A percentile compares a stretch with the other conserved stretches of the same genome.
phyloP scores from a whole-genome alignment of 208 protist genomes.

The Crithidia thermophila region DNA sequence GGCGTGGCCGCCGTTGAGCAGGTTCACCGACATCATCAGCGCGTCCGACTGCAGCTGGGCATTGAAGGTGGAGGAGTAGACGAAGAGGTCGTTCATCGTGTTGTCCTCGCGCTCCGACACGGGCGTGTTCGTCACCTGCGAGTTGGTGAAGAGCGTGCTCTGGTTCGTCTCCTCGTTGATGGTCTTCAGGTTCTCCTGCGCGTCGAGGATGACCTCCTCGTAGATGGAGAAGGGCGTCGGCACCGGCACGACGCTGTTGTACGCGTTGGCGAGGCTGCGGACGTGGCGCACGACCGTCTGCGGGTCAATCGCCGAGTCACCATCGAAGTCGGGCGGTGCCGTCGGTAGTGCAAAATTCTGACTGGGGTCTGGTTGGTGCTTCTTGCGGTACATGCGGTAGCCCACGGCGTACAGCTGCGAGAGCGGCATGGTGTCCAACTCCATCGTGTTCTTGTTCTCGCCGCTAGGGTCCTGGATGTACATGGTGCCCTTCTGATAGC shows the following conservation, averaged over 20 bases:
- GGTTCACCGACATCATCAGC: conserved; percentile 34
- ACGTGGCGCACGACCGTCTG: conserved; percentile 72
- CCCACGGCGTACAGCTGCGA: conserved; percentile 64
- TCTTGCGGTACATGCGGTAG: conserved; percentile 65
- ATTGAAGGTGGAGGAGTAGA: conserved; percentile 33
- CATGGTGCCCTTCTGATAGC: conserved; percentile 59
- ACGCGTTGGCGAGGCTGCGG: conserved; percentile 62
- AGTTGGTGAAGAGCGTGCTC: conserved; percentile 15
- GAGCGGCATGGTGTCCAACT: conserved; percentile 55
- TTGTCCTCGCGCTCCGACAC: conserved; percentile 8
- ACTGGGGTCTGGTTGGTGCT: conserved; percentile 25
- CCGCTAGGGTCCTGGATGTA: conserved; percentile 69
- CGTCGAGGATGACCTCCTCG: conserved; percentile 55
- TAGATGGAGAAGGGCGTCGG: conserved; percentile 79
- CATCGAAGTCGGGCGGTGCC: conserved; percentile 79
- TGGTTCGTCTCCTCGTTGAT: conserved; percentile 30
- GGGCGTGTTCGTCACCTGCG: conserved; percentile 13
- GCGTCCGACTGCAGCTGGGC: conserved; percentile 36
- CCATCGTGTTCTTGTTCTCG: conserved; percentile 27
- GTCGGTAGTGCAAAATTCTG: conserved; percentile 45
- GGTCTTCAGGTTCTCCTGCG: conserved; percentile 22
- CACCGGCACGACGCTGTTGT: conserved; percentile 39
- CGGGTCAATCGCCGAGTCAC: conserved; percentile 57
- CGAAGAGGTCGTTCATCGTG: conserved; percentile 28
- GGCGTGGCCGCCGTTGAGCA: conserved; percentile 26